phyloP scores from a whole-genome alignment of 2,329 filamentous ascomycete genomes.

The Annulohypoxylon truncatum region DNA sequence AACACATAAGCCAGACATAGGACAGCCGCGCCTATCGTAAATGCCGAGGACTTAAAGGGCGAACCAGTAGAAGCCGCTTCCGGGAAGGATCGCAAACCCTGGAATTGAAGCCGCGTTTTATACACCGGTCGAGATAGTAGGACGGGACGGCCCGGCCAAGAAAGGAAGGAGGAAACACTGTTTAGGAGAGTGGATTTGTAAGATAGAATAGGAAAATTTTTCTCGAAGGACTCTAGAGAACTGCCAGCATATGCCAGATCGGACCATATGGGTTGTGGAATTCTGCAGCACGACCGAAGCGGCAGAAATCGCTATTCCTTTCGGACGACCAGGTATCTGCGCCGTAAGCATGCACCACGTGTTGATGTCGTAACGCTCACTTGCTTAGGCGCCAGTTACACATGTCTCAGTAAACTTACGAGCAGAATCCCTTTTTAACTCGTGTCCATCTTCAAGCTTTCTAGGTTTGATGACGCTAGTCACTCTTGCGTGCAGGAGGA shows the following conservation, averaged over 20 bases:
- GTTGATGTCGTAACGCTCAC: conserved; percentile 33
- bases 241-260: conserved; percentile 11
- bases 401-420: not conserved
- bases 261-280: conserved; percentile 3
- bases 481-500: conserved; percentile 26
- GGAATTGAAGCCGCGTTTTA: conserved; percentile 14
- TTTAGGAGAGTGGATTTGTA: conserved; percentile 1
- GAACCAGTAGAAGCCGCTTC: conserved; percentile 27
- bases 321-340: conserved; percentile 15
- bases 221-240: not conserved
- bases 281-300: conserved; percentile 23
- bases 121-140: conserved; percentile 29
- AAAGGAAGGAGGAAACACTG: conserved; percentile 44
- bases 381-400: conserved; percentile 8
- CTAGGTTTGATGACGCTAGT: conserved; percentile 25
- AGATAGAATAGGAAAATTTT: conserved; percentile 13
- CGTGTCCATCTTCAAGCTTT: conserved; percentile 9
- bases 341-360: conserved; percentile 32
- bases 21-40: conserved; percentile 4
- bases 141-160: conserved; percentile 47
- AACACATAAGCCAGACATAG: not conserved
- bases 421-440: conserved; percentile 4
- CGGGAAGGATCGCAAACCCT: conserved; percentile 40
- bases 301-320: not conserved
- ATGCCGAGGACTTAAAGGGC: conserved; percentile 8